Evolutionary conservation across 2,329 filamentous ascomycete species (phyloP), one percentile per base, ranked within the genome.

Genomic region (Endocalyx cinctus): DNA sequence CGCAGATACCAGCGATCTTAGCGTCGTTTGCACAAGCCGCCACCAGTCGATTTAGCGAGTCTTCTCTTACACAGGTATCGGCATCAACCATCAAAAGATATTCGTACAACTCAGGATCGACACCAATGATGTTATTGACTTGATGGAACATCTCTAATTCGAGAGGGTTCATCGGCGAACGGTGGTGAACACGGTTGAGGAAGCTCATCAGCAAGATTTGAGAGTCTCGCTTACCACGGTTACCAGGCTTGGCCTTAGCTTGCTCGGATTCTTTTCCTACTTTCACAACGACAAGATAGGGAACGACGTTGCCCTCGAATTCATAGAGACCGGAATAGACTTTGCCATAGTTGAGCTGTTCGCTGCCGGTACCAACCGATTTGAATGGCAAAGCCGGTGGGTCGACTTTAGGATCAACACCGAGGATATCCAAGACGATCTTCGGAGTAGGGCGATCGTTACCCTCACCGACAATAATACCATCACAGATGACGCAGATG

Each of bases 91-190:
- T 95, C 47, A 98, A 73, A 34, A 97, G 72, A 52, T 96, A 98
- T 60, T 98, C 92, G 58, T 98, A 98, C 12, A 98, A 74, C 58
- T 96, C 89, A 3, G 92, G 92, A 50, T 98, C 89, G 12, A 98
- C 92, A 50, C 92, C 92, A 43, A 98, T 98, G 49, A 98, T 87
- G 58, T 98, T 98, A 74, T 96, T 95, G 69, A 98, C 87, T 60
- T 98, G 92, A 56, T 98, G 92, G 70, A 96, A 97, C 73, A 97
- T 94, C 61, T 98, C 92, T 28, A 98, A 69, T 59, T 98, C 92
- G 10, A 98, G 79, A 12, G 92, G 92, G 43, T 83, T 92, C 92
- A 98, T 98, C 1, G 90, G 83, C 2, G 85, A 72, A 42, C 89
- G 85, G 62, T 97, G 87, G 58, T 98, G 92, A 28, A 98, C 92